Conservation (phyloP, 148 eudicot genomes). For the Pharnaceum exiguum region DNA sequence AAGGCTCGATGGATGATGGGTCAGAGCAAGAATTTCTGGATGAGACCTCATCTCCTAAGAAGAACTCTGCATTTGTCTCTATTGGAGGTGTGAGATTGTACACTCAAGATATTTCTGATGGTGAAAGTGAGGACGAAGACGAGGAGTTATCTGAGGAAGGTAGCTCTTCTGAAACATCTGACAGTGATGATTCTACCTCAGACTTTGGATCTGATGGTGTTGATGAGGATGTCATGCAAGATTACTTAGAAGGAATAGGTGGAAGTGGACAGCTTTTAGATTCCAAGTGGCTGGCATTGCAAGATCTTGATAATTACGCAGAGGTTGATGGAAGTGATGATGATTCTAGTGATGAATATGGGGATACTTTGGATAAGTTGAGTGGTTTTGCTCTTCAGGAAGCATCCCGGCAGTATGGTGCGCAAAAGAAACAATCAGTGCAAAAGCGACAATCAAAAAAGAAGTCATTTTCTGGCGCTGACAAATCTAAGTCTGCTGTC, state of each 20-base stretch:
- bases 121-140: conserved; percentile 45
- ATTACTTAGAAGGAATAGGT: conserved; percentile 84
- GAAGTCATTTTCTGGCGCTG: conserved; percentile 32
- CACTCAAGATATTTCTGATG: conserved; percentile 72
- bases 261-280: conserved; percentile 51
- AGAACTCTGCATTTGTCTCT: conserved; percentile 64
- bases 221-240: conserved; percentile 85
- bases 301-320: conserved; percentile 28
- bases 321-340: conserved; percentile 29
- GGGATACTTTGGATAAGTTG: conserved; percentile 55
- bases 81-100: conserved; percentile 82
- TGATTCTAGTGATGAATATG: conserved; percentile 37
- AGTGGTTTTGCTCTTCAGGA: conserved; percentile 81
- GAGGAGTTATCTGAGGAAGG: conserved; percentile 45
- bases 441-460: conserved; percentile 41
- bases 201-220: conserved; percentile 69
- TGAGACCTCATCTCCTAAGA: conserved; percentile 28
- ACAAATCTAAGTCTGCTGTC: conserved; percentile 22
- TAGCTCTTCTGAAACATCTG: conserved; percentile 51
- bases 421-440: conserved; percentile 38
- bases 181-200: conserved; percentile 49
- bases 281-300: conserved; percentile 48
- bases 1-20: conserved; percentile 20
- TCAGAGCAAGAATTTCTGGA: conserved; percentile 28
- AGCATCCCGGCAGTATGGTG: conserved; percentile 76